These are phyloP conservation scores for Globisporangium takayamanum DNA, from an alignment of 352 stramenopile species.

Conservation along the genomic window DNA sequence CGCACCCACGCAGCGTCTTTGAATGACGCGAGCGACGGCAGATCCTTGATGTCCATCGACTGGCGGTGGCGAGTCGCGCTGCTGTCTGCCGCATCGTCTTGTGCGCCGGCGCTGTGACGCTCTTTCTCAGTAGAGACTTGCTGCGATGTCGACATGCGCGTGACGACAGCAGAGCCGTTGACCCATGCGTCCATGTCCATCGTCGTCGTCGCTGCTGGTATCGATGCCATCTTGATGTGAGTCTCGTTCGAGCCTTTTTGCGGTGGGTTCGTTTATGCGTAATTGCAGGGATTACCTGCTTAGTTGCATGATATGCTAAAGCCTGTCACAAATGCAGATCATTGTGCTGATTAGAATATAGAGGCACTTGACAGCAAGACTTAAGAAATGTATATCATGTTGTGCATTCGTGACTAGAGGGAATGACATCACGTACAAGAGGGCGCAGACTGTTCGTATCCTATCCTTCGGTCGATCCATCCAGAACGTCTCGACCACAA, in stretches of 20 bases:
- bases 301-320: no score
- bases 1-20: slow-evolving; percentile 70
- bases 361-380: no score
- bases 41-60: slow-evolving; percentile 38
- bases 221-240: no score
- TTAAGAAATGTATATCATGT: neutral
- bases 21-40: slow-evolving; percentile 42
- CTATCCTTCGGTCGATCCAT: neutral
- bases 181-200: slow-evolving; percentile 17
- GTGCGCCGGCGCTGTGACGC: no score
- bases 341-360: no score
- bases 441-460: neutral
- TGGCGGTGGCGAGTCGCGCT: slow-evolving; percentile 3
- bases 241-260: no score
- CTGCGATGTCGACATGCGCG: no score
- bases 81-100: no score
- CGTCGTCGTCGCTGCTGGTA: neutral
- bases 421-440: neutral
- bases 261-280: no score
- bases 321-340: no score
- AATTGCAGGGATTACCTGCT: no score
- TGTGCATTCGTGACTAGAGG: neutral
- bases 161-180: neutral
- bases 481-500: slow-evolving; percentile 2
- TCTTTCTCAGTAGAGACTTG: no score